A percentile compares a stretch with the other conserved stretches of the same genome.
These are phyloP conservation scores for Colletotrichum sp. DNA, from an alignment of 2,329 filamentous ascomycete genomes.

Conservation along the genomic window DNA sequence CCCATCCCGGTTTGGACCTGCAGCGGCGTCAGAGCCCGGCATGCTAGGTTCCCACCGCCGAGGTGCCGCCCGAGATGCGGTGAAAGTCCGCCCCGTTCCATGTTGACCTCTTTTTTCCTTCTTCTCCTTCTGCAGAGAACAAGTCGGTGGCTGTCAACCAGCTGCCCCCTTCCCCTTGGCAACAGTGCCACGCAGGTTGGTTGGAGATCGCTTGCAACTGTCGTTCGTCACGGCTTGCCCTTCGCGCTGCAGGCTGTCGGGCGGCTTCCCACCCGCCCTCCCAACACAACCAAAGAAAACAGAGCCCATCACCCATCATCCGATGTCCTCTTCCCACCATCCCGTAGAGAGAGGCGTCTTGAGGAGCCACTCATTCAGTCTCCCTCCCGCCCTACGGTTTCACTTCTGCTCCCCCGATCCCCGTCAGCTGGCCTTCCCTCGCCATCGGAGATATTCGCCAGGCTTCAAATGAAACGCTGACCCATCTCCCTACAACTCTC, in stretches of 20 bases:
- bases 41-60: constrained; percentile 10
- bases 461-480: constrained; percentile 13
- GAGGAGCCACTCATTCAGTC: constrained; percentile 5
- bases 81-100: constrained; percentile 15
- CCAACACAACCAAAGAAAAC: neutral
- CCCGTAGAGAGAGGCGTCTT: neutral
- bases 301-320: constrained; percentile 10
- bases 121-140: neutral
- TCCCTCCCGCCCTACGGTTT: constrained; percentile 9
- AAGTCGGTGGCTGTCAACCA: neutral
- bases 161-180: neutral
- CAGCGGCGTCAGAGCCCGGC: constrained; percentile 14
- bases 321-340: constrained; percentile 6
- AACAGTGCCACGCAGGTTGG: neutral
- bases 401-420: constrained; percentile 5
- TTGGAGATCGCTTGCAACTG: neutral
- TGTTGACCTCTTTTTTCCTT: neutral
- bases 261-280: neutral
- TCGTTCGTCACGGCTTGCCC: neutral
- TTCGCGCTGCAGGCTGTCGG: neutral
- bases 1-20: constrained; percentile 16
- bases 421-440: constrained; percentile 8
- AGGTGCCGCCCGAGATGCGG: constrained; percentile 16
- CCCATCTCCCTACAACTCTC: neutral
- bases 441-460: constrained; percentile 2